Conservation (phyloP, 345 rosid genomes). For the Stellera chamaejasme region DNA sequence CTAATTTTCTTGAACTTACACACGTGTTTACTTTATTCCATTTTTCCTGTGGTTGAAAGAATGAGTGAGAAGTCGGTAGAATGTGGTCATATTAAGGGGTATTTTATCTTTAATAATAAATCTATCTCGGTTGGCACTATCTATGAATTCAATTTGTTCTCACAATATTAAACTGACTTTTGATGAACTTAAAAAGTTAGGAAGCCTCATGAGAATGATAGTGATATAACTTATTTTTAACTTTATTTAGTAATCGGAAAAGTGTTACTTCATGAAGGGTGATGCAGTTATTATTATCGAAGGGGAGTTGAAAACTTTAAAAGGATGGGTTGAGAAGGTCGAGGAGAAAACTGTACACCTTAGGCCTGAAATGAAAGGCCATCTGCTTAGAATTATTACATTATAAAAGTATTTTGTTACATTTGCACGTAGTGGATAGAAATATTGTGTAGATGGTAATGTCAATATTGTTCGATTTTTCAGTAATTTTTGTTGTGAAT, state of each 20-base stretch:
- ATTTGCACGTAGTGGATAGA: neutral
- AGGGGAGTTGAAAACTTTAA: too few relatives aligned
- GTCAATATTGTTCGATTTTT: neutral
- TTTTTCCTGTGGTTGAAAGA: too few relatives aligned
- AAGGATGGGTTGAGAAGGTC: too few relatives aligned
- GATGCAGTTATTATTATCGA: conserved; percentile 90
- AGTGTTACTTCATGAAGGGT: conserved; percentile 96
- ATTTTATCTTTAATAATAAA: too few relatives aligned
- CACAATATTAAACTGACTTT: conserved; percentile 78
- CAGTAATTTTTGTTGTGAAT: too few relatives aligned
- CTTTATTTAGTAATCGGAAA: conserved; percentile 87
- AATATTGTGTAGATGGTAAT: conserved; percentile 4
- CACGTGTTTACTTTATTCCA: too few relatives aligned
- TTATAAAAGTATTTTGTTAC: conserved; percentile 1
- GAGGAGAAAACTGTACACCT: conserved; percentile 92
- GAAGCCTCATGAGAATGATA: conserved; percentile 64
- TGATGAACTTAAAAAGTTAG: conserved; percentile 96
- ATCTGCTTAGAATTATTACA: conserved; percentile 57
- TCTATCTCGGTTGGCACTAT: too few relatives aligned
- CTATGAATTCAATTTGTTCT: conserved; percentile 72
- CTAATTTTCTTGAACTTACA: too few relatives aligned
- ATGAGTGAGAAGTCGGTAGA: too few relatives aligned
- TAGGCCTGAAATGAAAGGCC: conserved; percentile 84
- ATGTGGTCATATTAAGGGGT: too few relatives aligned
- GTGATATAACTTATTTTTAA: conserved; percentile 63